A percentile compares a stretch with the other conserved stretches of the same genome.
phyloP scores from a whole-genome alignment of 2,329 filamentous ascomycete species.

The Trichoderma polysporum region DNA sequence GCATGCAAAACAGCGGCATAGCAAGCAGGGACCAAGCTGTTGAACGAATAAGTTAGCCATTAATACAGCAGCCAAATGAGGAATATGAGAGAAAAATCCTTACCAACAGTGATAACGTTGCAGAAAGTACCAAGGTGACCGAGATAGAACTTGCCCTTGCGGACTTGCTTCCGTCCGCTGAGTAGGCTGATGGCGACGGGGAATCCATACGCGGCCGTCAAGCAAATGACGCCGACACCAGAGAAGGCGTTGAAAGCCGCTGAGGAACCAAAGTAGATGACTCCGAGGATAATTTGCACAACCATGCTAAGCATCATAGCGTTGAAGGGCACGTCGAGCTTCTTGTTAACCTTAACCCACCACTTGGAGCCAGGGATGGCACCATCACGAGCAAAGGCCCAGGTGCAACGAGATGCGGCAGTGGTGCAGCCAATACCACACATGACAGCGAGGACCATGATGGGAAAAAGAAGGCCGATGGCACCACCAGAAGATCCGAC shows the following conservation, averaged over 20 bases:
- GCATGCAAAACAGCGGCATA: conserved; percentile 74
- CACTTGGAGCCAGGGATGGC: conserved; percentile 62
- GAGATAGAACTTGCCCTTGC: conserved; percentile 58
- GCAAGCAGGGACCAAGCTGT: conserved; percentile 66
- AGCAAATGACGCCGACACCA: conserved; percentile 66
- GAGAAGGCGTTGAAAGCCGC: conserved; percentile 73
- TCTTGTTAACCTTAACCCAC: conserved; percentile 62
- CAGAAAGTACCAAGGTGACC: conserved; percentile 59
- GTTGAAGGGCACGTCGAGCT: conserved; percentile 65
- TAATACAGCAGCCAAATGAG: neutral
- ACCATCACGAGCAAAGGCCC: conserved; percentile 69
- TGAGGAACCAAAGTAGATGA: conserved; percentile 68
- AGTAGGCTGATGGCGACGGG: conserved; percentile 65
- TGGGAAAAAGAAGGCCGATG: conserved; percentile 61
- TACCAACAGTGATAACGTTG: conserved; percentile 66
- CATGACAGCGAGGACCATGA: conserved; percentile 64
- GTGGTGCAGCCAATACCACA: conserved; percentile 71
- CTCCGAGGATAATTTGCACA: conserved; percentile 61
- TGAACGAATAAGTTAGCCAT: neutral
- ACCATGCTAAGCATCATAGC: conserved; percentile 71
- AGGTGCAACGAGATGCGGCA: conserved; percentile 64
- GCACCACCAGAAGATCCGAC: conserved; percentile 61
- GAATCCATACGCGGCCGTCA: conserved; percentile 66
- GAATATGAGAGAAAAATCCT: conserved; percentile 29
- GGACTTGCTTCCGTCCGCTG: conserved; percentile 59